Evolutionary conservation across 805 yeast species (phyloP).

Genomic region (Metschnikowia cubensis): DNA sequence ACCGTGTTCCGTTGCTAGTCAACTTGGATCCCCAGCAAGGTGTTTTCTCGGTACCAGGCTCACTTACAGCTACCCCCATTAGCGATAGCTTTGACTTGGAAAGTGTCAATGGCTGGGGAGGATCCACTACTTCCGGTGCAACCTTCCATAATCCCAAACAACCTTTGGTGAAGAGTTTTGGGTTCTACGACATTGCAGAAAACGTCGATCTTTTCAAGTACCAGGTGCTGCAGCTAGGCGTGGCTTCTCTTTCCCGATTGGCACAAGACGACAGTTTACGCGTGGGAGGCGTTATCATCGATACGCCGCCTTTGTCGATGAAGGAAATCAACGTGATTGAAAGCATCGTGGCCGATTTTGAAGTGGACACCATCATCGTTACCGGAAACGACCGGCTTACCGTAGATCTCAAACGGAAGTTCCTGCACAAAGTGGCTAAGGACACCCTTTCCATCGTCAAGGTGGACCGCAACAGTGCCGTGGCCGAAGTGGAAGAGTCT

Average conservation of each 20-base stretch:
- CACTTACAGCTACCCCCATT: slow-evolving; percentile 76
- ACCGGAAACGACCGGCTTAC: slow-evolving; percentile 72
- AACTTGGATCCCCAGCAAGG: slow-evolving; percentile 76
- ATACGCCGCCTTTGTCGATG: slow-evolving; percentile 62
- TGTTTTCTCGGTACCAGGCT: slow-evolving; percentile 75
- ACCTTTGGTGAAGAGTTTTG: slow-evolving; percentile 80
- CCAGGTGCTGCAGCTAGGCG: slow-evolving; percentile 46
- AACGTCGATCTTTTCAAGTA: slow-evolving; percentile 56
- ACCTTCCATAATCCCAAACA: slow-evolving; percentile 80
- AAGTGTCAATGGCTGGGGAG: slow-evolving; percentile 67
- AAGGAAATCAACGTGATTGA: slow-evolving; percentile 52
- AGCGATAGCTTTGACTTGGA: slow-evolving; percentile 79
- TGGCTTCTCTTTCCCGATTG: slow-evolving; percentile 46
- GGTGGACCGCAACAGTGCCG: slow-evolving; percentile 71
- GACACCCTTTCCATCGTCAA: slow-evolving; percentile 48
- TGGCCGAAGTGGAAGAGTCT: slow-evolving; percentile 67
- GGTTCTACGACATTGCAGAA: slow-evolving; percentile 55
- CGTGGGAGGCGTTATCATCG: slow-evolving; percentile 62
- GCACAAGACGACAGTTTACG: slow-evolving; percentile 44
- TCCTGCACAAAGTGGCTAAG: slow-evolving; percentile 30
- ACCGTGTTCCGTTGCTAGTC: slow-evolving; percentile 62
- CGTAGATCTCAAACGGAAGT: slow-evolving; percentile 56
- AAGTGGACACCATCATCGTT: slow-evolving; percentile 58
- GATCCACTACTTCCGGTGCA: slow-evolving; percentile 67
- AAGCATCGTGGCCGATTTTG: slow-evolving; percentile 55